Evolutionary conservation across 2,329 filamentous ascomycete species (phyloP).

Genomic region (Purpureocillium lavendulum): DNA sequence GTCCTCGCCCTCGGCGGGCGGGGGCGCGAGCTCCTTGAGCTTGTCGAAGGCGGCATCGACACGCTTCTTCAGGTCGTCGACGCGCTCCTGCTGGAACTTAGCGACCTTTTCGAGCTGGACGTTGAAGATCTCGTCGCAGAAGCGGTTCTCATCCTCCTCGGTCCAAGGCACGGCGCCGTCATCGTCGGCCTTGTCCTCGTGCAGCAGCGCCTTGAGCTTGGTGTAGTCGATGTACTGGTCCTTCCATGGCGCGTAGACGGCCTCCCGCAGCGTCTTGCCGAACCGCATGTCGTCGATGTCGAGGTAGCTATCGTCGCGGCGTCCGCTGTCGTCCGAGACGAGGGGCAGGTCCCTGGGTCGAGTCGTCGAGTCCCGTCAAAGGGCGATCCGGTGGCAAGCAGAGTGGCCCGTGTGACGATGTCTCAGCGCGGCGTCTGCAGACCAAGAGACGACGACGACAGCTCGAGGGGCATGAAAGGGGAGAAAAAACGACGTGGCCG

Average conservation of each 20-base stretch:
- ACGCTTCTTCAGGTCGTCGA: slow-evolving; percentile 46
- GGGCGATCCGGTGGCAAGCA: too few species aligned
- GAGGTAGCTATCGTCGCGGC: not conserved
- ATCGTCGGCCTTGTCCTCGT: slow-evolving; percentile 59
- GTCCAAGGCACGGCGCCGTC: slow-evolving; percentile 71
- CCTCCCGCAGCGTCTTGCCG: slow-evolving; percentile 75
- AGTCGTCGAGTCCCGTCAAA: too few species aligned
- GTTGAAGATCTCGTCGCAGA: slow-evolving; percentile 93
- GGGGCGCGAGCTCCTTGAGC: slow-evolving; percentile 70
- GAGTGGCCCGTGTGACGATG: too few species aligned
- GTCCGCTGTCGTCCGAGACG: too few species aligned
- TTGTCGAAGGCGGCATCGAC: slow-evolving; percentile 54
- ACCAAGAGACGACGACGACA: too few species aligned
- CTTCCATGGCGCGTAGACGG: slow-evolving; percentile 81
- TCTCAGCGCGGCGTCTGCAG: too few species aligned
- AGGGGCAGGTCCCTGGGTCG: too few species aligned
- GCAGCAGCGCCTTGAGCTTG: slow-evolving; percentile 83
- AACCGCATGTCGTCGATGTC: slow-evolving; percentile 63
- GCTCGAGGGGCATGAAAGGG: too few species aligned
- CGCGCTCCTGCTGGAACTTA: slow-evolving; percentile 75
- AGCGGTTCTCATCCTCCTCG: slow-evolving; percentile 84
- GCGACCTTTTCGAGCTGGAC: slow-evolving; percentile 93
- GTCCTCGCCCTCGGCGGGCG: slow-evolving; percentile 36
- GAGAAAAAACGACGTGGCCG: too few species aligned
- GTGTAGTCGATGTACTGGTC: slow-evolving; percentile 92